phyloP scores from a whole-genome alignment of 2,329 filamentous ascomycete species.

The Neonectria ditissima region DNA sequence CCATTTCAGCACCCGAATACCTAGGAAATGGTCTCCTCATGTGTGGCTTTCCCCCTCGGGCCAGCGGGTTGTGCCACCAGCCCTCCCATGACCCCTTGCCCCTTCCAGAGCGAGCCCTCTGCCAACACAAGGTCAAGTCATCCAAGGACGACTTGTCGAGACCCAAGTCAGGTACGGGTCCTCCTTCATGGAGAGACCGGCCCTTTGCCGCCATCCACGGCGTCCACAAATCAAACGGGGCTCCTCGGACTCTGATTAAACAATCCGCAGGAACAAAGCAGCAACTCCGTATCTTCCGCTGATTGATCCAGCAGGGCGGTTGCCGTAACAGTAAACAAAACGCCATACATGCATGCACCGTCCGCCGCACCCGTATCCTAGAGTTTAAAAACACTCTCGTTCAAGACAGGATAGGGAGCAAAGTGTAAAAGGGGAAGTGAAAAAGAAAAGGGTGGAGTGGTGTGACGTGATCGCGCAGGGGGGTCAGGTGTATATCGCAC shows the following conservation, averaged over 20 bases:
- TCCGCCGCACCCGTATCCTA: constrained; percentile 34
- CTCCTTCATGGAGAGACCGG: constrained; percentile 29
- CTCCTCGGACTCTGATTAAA: constrained; percentile 1
- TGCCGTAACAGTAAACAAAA: constrained; percentile 43
- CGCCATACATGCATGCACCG: constrained; percentile 47
- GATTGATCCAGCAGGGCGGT: constrained; percentile 29
- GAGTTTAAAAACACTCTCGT: constrained; percentile 33
- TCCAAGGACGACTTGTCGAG: background rate
- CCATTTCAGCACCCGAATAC: constrained; percentile 17
- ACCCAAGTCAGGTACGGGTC: constrained; percentile 12
- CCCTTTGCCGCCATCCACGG: constrained; percentile 7
- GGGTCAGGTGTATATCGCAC: constrained; percentile 51
- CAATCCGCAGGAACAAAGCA: constrained; percentile 13
- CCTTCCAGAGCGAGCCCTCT: background rate
- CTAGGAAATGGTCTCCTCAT: constrained; percentile 13
- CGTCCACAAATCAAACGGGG: constrained; percentile 1
- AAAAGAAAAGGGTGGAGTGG: constrained; percentile 52
- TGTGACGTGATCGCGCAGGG: constrained; percentile 50
- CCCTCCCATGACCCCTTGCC: constrained; percentile 2
- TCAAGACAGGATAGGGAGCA: constrained; percentile 32
- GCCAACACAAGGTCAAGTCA: constrained; percentile 8
- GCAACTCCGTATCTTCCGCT: constrained; percentile 4
- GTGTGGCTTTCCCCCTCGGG: constrained; percentile 21
- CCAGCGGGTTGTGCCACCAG: constrained; percentile 36
- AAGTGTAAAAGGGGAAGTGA: constrained; percentile 28